These are phyloP conservation scores for Penicillium cosmopolitanum DNA, from an alignment of 495 filamentous ascomycete species.

Conservation along the genomic window DNA sequence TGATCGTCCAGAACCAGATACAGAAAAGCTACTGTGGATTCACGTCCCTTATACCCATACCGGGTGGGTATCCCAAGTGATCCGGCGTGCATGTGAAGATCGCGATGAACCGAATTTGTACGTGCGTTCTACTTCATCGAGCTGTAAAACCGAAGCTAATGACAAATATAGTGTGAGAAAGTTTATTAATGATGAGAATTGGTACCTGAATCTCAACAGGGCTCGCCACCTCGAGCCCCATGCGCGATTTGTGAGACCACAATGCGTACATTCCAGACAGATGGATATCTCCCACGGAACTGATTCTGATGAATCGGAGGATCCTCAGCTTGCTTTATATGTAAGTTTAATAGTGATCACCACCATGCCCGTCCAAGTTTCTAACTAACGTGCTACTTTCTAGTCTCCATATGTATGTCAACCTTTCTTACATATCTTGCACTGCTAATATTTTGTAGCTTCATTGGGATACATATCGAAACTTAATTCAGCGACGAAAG, in stretches of 20 bases:
- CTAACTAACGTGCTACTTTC: not conserved
- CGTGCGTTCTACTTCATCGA: not conserved
- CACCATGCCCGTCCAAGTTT: not conserved
- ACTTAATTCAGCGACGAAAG: slow-evolving; percentile 60
- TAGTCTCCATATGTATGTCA: slow-evolving; percentile 34
- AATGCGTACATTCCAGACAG: slow-evolving; percentile 40
- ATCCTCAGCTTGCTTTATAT: slow-evolving; percentile 45
- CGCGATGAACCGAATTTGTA: slow-evolving; percentile 38
- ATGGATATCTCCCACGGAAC: slow-evolving; percentile 34
- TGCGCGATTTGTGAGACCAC: slow-evolving; percentile 47
- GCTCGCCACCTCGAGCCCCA: slow-evolving; percentile 52
- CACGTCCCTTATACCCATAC: slow-evolving; percentile 70
- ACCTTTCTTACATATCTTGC: not conserved
- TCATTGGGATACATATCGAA: slow-evolving; percentile 68
- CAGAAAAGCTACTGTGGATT: slow-evolving; percentile 64
- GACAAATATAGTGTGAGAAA: slow-evolving; percentile 47
- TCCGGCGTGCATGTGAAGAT: slow-evolving; percentile 26
- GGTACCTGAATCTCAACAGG: slow-evolving; percentile 48
- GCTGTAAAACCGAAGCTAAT: not conserved
- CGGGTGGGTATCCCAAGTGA: slow-evolving; percentile 59
- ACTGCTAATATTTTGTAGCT: slow-evolving; percentile 45
- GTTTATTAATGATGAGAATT: slow-evolving; percentile 50
- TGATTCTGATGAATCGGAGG: slow-evolving; percentile 25
- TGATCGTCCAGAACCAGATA: slow-evolving; percentile 43
- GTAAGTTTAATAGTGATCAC: slow-evolving; percentile 28